Evolutionary conservation across 306 rosid species (phyloP).

Genomic region (Gleditsia sinensis): DNA sequence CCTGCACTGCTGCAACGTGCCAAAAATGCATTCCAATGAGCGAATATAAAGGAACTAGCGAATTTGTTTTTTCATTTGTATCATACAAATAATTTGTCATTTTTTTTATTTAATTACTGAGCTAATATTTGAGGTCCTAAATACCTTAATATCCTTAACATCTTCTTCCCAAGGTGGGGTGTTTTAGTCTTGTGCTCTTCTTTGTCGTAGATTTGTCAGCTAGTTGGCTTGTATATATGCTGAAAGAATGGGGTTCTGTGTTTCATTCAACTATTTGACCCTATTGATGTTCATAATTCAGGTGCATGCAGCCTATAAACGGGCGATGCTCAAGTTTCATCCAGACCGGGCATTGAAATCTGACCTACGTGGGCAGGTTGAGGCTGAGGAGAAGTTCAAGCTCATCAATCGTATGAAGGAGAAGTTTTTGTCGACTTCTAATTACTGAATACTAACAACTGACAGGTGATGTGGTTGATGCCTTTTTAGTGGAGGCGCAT

Average conservation of each 20-base stretch:
- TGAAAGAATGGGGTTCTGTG: neutral
- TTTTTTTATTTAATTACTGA: neutral
- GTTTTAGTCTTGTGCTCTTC: neutral
- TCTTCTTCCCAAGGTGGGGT: constrained; percentile 17
- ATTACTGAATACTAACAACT: constrained; percentile 35
- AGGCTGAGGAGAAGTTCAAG: constrained; percentile 87
- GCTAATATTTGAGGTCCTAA: constrained; percentile 8
- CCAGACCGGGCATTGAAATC: constrained; percentile 81
- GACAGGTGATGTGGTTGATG: constrained; percentile 13
- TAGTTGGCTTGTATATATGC: neutral
- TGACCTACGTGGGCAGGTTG: constrained; percentile 72
- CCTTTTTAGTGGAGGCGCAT: constrained; percentile 13
- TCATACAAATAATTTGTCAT: neutral
- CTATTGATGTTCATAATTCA: constrained; percentile 46
- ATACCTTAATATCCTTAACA: neutral
- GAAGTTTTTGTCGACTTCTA: constrained; percentile 42
- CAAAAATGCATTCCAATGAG: neutral
- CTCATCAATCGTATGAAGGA: constrained; percentile 86
- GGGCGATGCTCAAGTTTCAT: constrained; percentile 78
- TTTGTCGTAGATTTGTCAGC: neutral
- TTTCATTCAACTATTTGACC: neutral
- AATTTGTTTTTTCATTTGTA: neutral
- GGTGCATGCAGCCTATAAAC: constrained; percentile 80
- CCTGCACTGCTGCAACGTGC: neutral
- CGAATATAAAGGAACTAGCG: neutral